A percentile compares a stretch with the other conserved stretches of the same genome.
Conservation (phyloP, 1,284 basidiomycete species). For the Puccinia coronata region DNA sequence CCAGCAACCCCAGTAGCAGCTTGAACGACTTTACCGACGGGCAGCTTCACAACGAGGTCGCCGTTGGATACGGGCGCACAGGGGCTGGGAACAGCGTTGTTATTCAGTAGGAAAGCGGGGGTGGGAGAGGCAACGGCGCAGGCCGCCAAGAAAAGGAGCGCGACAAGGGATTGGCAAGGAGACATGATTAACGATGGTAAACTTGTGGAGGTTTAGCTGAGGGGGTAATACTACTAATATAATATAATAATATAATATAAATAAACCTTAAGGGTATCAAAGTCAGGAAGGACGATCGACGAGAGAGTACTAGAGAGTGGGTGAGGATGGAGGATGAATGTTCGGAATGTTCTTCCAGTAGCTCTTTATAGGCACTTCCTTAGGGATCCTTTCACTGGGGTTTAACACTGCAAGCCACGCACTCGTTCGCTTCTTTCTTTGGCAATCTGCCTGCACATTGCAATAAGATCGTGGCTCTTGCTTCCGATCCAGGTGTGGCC, state of each 20-base stretch:
- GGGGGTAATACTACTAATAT: too few relatives aligned
- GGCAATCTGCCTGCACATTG: too few relatives aligned
- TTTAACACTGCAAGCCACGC: too few relatives aligned
- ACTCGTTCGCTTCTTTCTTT: too few relatives aligned
- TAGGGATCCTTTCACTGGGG: too few relatives aligned
- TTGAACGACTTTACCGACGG: background rate
- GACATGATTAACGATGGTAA: slow-evolving; percentile 17
- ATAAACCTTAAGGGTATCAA: slow-evolving; percentile 18
- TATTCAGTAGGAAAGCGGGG: background rate
- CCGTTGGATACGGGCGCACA: background rate
- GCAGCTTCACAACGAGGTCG: background rate
- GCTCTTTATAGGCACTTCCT: too few relatives aligned
- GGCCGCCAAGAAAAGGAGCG: slow-evolving; percentile 15
- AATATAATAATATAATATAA: too few relatives aligned
- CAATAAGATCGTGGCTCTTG: too few relatives aligned
- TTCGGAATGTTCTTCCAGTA: background rate
- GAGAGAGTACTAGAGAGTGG: background rate
- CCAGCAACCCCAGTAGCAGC: background rate
- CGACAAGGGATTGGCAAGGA: slow-evolving; percentile 13
- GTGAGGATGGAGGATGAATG: background rate
- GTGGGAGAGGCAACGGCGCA: background rate
- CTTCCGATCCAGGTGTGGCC: too few relatives aligned
- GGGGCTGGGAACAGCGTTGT: background rate
- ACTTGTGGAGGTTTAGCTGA: too few relatives aligned
- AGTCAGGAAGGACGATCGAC: background rate